Base-by-base conservation (phyloP, 2,329 filamentous ascomycete genomes). In the Fusarium piperis region DNA sequence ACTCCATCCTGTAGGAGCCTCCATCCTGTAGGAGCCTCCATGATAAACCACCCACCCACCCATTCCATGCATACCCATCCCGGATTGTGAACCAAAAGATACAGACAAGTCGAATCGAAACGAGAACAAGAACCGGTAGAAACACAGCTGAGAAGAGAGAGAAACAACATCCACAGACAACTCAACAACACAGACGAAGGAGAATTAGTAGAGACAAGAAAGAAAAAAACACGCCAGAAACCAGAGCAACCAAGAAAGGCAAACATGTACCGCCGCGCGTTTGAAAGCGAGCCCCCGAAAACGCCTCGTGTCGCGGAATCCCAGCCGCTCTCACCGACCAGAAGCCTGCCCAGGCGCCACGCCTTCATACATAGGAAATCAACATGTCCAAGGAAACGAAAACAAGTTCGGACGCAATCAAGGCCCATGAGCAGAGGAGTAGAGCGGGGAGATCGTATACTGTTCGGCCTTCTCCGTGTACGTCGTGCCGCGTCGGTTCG, bases 271-370 rank as follows among this genome's bases (percentile, higher is more conserved):
- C 64, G 38, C 58, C 59, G 16, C 59, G 38, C 57, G 58, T 64
- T 35, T 10, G 53, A 59, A 62, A 64, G 64, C 60, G 59, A 56
- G 64, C 52, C 67, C 64, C 62, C 26, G 58, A 52, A 72, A 76
- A 76, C 72, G 74, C 74, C 74, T 71, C 65, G 66, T 71, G 56
- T 68, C 65, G 74, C 74, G 74, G 74, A 70, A 70, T 73, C 73
- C 79, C 73, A 79, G 78, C 77, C 79, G 79, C 80, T 82, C 79
- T 81, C 81, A 81, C 81, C 78, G 78, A 81, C 78, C 74, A 78
- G 75, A 79, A 77, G 72, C 72, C 73, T 70, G 62, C 67, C 76
- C 73, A 65, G 75, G 74, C 78, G 72, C 76, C 74, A 70, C 70
- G 74, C 77, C 74, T 67, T 70, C 65, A 71, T 67, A 72, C 44